Base-by-base conservation (phyloP, 1,139 yeast genomes). In the Debaryomyces udenii region DNA sequence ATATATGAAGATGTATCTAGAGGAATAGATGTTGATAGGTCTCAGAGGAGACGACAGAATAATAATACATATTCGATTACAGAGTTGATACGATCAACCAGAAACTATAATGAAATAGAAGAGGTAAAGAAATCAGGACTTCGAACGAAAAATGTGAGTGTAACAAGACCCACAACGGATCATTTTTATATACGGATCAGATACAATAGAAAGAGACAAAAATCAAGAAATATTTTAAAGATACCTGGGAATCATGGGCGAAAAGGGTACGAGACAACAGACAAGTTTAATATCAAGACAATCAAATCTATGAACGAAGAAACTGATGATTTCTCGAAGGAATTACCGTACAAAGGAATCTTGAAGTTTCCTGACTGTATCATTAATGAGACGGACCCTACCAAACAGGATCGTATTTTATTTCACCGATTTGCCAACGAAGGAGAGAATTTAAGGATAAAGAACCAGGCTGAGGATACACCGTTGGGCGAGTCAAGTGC, bases 301-400 rank as follows among this genome's bases (percentile, higher is more conserved):
- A 7, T 10, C 11, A 27, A 23, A 20, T 6, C 13, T 5, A n/a
- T 22, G n/a, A 29, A 17, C 7, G 16, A 18, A 9, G 18, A 11
- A 11, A 22, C 6, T 4, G 36, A 31, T 27, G 31, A 38, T 22
- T 41, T 35, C 20, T 15, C 49, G 17, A 46, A 46, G 39, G 81
- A 78, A 45, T 46, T 80, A 31, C 93, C 93, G 0, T 86, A 80
- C 53, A 68, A 83, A 42, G 94, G 94, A 0, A 66, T 84, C 0
- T 58, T 86, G 23, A 65, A 74, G 1, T 81, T 72, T 41, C 76
- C 77, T 6, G 85, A 83, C 33, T 83, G 88, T 27, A 75, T 69
- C 35, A 85, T 88, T 2, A 68, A 69, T 44, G 66, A 74, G 41
- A 84, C 93, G 0, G 76, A 77, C 38, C 94, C 94, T 0, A 71